A percentile compares a stretch with the other conserved stretches of the same genome.
These are phyloP conservation scores for Histomonas meleagridis DNA, from an alignment of 208 protist species.

Conservation along the genomic window DNA sequence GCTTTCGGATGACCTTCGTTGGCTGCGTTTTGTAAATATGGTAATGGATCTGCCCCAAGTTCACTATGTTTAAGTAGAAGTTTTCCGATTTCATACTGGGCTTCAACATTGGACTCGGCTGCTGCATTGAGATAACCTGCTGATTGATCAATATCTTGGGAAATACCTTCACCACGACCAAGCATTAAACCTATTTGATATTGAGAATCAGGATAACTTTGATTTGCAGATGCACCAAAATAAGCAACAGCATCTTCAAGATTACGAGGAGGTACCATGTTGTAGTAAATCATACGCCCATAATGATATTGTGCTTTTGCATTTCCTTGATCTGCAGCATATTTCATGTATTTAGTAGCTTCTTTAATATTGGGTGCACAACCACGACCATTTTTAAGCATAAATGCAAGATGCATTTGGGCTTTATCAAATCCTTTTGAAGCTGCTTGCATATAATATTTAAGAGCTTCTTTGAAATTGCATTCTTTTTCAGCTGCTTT, in stretches of 20 bases:
- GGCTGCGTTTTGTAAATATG: too few relatives aligned
- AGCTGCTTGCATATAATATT: not conserved
- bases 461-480: too few relatives aligned
- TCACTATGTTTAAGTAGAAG: too few relatives aligned
- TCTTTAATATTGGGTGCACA: not conserved
- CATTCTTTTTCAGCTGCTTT: too few relatives aligned
- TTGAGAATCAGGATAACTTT: not conserved
- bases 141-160: too few relatives aligned
- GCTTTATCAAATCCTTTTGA: not conserved
- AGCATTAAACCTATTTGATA: too few relatives aligned
- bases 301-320: not conserved
- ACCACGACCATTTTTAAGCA: slow-evolving; percentile 1
- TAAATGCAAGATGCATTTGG: not conserved
- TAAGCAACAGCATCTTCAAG: not conserved
- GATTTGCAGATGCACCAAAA: not conserved
- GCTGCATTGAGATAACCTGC: too few relatives aligned
- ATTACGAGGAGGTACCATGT: not conserved
- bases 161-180: too few relatives aligned
- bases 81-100: too few relatives aligned
- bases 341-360: not conserved
- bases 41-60: too few relatives aligned
- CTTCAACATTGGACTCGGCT: too few relatives aligned
- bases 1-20: too few relatives aligned
- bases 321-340: not conserved
- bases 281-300: not conserved